These are phyloP conservation scores for Fusarium sororula DNA, from an alignment of 2,329 filamentous ascomycete genomes.

Conservation along the genomic window DNA sequence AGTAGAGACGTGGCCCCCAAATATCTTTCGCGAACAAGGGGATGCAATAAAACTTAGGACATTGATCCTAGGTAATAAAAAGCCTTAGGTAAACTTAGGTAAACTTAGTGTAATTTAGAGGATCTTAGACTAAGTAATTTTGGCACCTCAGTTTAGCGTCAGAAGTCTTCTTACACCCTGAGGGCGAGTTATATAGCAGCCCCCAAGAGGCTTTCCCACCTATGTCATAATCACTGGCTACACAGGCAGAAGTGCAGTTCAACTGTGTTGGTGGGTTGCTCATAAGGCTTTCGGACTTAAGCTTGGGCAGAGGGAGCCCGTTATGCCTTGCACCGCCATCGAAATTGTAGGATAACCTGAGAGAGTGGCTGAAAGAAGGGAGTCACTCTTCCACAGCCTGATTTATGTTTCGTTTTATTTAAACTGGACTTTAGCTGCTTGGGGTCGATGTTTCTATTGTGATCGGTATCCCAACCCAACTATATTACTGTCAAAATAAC, in stretches of 20 bases:
- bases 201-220: background rate
- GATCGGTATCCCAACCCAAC: background rate
- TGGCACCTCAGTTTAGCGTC: no score
- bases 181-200: background rate
- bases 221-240: background rate
- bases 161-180: no score
- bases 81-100: no score
- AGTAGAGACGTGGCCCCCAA: background rate
- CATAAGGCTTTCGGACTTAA: background rate
- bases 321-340: background rate
- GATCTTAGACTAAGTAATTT: no score
- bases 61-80: no score
- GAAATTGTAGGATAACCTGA: background rate
- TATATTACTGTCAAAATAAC: background rate
- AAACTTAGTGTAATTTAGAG: no score
- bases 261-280: background rate
- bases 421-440: accelerated
- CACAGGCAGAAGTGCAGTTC: background rate
- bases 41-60: no score
- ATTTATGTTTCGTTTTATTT: background rate
- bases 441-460: background rate
- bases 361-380: background rate
- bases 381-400: background rate
- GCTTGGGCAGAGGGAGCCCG: background rate
- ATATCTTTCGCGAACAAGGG: background rate